phyloP scores from a whole-genome alignment of 495 filamentous ascomycete genomes.

The Durotheca rogersii region DNA sequence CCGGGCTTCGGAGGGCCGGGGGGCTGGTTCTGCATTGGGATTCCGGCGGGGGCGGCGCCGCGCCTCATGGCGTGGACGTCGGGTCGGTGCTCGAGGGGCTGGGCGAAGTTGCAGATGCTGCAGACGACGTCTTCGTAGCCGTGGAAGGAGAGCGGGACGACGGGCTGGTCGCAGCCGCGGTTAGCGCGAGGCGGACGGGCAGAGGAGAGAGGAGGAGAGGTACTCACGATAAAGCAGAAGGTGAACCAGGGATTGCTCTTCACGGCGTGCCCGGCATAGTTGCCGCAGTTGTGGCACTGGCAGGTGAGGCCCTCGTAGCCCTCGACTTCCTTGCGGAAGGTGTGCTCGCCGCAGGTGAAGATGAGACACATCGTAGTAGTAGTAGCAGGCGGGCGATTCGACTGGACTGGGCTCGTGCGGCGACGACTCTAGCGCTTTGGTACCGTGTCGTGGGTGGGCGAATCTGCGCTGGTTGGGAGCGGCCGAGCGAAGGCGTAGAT shows the following conservation, averaged over 20 bases:
- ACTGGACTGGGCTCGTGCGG: slow-evolving; percentile 3
- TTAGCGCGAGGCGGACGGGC: slow-evolving; percentile 21
- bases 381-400: not conserved
- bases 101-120: slow-evolving; percentile 57
- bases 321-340: slow-evolving; percentile 55
- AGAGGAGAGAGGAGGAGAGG: not conserved
- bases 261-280: slow-evolving; percentile 51
- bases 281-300: slow-evolving; percentile 60
- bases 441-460: not conserved
- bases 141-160: slow-evolving; percentile 55
- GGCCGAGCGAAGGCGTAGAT: too few relatives aligned
- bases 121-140: slow-evolving; percentile 57
- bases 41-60: slow-evolving; percentile 36
- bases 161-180: slow-evolving; percentile 39
- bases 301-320: slow-evolving; percentile 56
- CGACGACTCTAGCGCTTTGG: not conserved
- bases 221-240: slow-evolving; percentile 56
- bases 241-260: slow-evolving; percentile 60
- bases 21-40: slow-evolving; percentile 49
- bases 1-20: slow-evolving; percentile 20
- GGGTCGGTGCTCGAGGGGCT: slow-evolving; percentile 53
- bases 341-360: slow-evolving; percentile 60
- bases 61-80: slow-evolving; percentile 51
- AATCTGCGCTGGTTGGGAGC: too few relatives aligned
- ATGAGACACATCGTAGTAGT: slow-evolving; percentile 53